Conservation (phyloP, 768 basidiomycete genomes). For the Amanita subjunquillea region DNA sequence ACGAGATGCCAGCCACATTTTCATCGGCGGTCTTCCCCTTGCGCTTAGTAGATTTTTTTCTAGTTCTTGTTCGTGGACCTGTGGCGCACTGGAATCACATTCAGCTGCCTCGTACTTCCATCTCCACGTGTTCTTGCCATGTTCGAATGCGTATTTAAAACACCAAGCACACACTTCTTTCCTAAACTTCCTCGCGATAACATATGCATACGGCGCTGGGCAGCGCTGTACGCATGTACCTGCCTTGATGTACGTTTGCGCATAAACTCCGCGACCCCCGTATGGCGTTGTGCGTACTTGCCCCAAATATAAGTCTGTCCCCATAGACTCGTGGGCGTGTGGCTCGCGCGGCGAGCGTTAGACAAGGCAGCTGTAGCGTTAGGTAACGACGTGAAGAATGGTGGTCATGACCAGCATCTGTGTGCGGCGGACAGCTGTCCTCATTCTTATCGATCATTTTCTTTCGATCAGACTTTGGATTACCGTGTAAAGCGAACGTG, state of each 20-base stretch:
- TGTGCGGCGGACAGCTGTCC: not conserved
- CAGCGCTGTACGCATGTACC: conserved; percentile 34
- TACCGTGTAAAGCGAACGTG: not conserved
- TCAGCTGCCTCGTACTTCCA: conserved; percentile 18
- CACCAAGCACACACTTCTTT: conserved; percentile 61
- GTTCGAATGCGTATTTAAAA: conserved; percentile 50
- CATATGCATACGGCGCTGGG: conserved; percentile 41
- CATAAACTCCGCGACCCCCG: conserved; percentile 46
- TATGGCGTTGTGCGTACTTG: conserved; percentile 24
- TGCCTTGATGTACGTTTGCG: conserved; percentile 27
- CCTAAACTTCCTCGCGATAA: conserved; percentile 51
- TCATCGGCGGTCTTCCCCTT: not conserved
- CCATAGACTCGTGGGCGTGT: not conserved
- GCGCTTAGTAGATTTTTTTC: not conserved
- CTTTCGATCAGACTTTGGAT: not conserved
- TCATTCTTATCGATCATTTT: not conserved
- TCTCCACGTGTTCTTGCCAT: conserved; percentile 36
- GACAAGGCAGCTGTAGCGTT: not conserved
- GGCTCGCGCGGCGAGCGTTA: not conserved
- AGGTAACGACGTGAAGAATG: not conserved
- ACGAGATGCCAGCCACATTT: conserved; percentile 34
- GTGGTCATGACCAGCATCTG: not conserved
- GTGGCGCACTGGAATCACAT: not conserved
- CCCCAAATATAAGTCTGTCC: not conserved
- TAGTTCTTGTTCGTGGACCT: not conserved